These are phyloP conservation scores for Petunia hybrid DNA, from an alignment of 305 asterid species.

Conservation along the genomic window DNA sequence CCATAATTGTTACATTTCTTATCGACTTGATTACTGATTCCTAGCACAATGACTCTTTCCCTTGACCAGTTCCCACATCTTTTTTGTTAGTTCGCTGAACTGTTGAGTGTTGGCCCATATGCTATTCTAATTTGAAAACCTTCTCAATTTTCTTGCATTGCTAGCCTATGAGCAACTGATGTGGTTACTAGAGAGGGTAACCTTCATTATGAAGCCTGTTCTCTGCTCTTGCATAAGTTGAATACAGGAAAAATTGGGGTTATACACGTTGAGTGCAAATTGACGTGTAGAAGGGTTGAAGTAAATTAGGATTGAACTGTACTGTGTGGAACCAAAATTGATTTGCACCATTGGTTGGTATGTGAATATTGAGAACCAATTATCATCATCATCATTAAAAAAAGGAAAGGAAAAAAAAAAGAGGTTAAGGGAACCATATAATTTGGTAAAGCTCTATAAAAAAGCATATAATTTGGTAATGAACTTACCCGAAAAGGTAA, in stretches of 20 bases:
- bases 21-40: slow-evolving; percentile 14
- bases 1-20: slow-evolving; percentile 1
- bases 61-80: neutral
- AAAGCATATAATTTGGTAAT: neutral
- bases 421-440: no score
- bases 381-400: no score
- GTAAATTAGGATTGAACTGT: slow-evolving; percentile 15
- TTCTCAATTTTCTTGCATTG: neutral
- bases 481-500: neutral
- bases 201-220: neutral
- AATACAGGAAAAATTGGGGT: neutral
- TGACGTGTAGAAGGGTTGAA: neutral
- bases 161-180: neutral
- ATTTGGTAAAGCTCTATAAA: no score
- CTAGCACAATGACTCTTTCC: neutral
- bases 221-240: neutral
- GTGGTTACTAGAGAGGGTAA: neutral
- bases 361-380: no score
- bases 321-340: slow-evolving; percentile 3
- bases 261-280: neutral
- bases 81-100: neutral
- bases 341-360: neutral
- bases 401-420: no score
- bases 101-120: neutral
- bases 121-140: neutral